These are phyloP conservation scores for Tolypocladium album DNA, from an alignment of 2,329 filamentous ascomycete genomes.

Conservation along the genomic window DNA sequence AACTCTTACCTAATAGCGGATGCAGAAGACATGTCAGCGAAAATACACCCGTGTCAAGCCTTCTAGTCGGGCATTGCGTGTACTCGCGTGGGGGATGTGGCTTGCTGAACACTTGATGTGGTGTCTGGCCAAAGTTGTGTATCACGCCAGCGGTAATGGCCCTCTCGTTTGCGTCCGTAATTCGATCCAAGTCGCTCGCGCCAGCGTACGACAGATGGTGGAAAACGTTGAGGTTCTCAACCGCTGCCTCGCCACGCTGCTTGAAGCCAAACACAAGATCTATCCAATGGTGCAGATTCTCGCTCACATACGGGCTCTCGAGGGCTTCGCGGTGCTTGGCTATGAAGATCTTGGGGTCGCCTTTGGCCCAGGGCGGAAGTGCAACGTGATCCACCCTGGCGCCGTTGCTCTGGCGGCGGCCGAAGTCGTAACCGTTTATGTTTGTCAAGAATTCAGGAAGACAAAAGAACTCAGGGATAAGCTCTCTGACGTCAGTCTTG, in stretches of 20 bases:
- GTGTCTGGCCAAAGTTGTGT: conserved; percentile 97
- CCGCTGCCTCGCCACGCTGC: conserved; percentile 82
- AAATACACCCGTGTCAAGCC: conserved; percentile 69
- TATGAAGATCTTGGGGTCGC: conserved; percentile 91
- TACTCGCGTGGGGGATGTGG: conserved; percentile 71
- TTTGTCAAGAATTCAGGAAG: conserved; percentile 93
- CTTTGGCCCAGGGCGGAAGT: conserved; percentile 94
- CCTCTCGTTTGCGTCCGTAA: conserved; percentile 77
- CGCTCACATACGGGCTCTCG: conserved; percentile 85
- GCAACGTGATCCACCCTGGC: conserved; percentile 75
- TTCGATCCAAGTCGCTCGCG: conserved; percentile 83
- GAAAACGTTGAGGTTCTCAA: conserved; percentile 91
- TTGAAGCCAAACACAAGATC: conserved; percentile 92
- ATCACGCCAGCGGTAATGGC: conserved; percentile 90
- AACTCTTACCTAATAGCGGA: conserved; percentile 52
- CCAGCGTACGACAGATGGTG: conserved; percentile 93
- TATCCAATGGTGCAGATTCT: conserved; percentile 88
- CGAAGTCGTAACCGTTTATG: conserved; percentile 89
- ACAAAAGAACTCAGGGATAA: conserved; percentile 97
- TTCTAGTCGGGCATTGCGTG: conserved; percentile 48
- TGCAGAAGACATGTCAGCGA: conserved; percentile 69
- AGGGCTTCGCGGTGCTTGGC: conserved; percentile 91
- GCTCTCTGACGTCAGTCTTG: conserved; percentile 86
- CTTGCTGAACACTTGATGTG: conserved; percentile 82
- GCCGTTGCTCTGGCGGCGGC: conserved; percentile 68